Evolutionary conservation across 352 stramenopile genomes (phyloP).

Genomic region (Pythium utonaiense): DNA sequence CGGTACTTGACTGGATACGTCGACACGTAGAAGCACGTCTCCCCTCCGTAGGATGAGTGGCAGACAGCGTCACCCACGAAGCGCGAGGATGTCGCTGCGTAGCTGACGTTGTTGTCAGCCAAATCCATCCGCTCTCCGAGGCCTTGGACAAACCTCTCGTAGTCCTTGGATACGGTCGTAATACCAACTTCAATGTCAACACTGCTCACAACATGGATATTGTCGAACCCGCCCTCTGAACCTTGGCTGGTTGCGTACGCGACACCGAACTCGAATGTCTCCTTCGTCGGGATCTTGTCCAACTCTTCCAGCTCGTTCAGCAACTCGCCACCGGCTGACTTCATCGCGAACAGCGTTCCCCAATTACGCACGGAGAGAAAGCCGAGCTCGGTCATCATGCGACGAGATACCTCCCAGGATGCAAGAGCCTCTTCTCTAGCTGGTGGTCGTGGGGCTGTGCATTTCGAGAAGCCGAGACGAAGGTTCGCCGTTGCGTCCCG

Average conservation of each 20-base stretch:
- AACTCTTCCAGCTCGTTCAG: constrained; percentile 62
- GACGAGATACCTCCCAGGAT: constrained; percentile 69
- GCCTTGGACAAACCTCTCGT: constrained; percentile 63
- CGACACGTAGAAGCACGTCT: constrained; percentile 81
- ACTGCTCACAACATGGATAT: constrained; percentile 62
- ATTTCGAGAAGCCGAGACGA: constrained; percentile 13
- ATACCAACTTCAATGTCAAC: constrained; percentile 27
- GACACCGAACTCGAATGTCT: constrained; percentile 82
- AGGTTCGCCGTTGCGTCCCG: constrained; percentile 16
- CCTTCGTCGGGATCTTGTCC: constrained; percentile 70
- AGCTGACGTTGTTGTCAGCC: constrained; percentile 15
- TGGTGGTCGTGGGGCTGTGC: constrained; percentile 36
- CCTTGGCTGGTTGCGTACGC: constrained; percentile 63
- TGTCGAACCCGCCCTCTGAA: constrained; percentile 73
- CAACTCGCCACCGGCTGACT: constrained; percentile 48
- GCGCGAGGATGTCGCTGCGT: constrained; percentile 6
- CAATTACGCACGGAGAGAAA: constrained; percentile 85
- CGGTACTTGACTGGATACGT: constrained; percentile 54
- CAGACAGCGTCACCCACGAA: constrained; percentile 38
- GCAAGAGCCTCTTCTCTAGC: constrained; percentile 54
- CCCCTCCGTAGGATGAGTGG: constrained; percentile 74
- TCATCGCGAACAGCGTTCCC: constrained; percentile 81
- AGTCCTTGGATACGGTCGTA: constrained; percentile 35
- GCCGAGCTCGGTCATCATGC: constrained; percentile 82
- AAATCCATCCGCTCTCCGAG: constrained; percentile 63